phyloP scores from a whole-genome alignment of 2,329 filamentous ascomycete genomes.

The Pseudogymnoascus sp. region DNA sequence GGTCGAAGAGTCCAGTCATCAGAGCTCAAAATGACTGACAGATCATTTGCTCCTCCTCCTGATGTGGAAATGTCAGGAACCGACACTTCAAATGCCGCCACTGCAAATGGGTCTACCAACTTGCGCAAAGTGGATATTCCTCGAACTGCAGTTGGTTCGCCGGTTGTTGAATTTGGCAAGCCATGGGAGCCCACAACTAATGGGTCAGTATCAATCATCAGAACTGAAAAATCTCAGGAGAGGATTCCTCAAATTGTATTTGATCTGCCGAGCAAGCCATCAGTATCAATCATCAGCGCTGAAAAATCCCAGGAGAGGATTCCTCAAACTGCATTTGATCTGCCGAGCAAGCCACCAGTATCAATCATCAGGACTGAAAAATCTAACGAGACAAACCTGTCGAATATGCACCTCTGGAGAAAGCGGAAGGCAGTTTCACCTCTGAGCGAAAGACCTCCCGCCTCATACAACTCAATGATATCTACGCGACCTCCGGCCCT shows the following conservation, averaged over 20 bases:
- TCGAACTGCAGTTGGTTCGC: background rate
- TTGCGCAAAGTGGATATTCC: background rate
- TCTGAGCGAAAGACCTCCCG: background rate
- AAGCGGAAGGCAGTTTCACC: background rate
- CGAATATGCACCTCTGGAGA: background rate
- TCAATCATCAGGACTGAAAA: background rate
- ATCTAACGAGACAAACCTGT: background rate
- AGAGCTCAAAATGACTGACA: background rate
- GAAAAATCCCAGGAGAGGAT: background rate
- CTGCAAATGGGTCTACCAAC: too few relatives aligned
- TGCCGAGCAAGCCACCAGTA: background rate
- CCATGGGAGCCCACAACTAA: background rate
- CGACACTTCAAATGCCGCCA: background rate
- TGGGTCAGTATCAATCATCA: background rate
- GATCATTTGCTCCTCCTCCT: background rate
- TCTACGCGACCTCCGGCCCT: too few relatives aligned
- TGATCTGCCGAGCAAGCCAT: background rate
- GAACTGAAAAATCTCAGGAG: background rate
- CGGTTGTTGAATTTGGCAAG: background rate
- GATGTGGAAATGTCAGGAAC: background rate
- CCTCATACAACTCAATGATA: background rate
- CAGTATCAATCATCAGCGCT: background rate
- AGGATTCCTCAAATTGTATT: background rate
- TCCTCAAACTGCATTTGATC: background rate
- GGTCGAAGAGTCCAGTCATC: background rate